Base-by-base conservation (phyloP, 2,329 filamentous ascomycete species). In the Aspergillus nomiae region DNA sequence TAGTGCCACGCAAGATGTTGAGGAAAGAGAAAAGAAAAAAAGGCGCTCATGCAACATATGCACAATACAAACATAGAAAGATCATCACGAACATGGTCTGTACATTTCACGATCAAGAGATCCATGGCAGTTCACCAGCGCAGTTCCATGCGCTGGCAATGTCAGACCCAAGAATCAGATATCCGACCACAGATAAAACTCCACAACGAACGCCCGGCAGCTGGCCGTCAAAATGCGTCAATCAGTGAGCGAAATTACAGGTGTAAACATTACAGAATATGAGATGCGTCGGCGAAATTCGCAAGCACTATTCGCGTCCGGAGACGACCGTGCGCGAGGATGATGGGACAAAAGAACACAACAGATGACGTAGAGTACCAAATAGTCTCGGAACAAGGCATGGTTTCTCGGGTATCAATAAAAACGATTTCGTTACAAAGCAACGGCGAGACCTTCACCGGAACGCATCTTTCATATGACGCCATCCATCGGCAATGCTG, bases 381-480 rank as follows among this genome's bases (percentile, higher is more conserved):
- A 53, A 36, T 12, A 55, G 32, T 38, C 28, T 55, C 32, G n/a
- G 41, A 67, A 55, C 28, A 57, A 53, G 55, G 53, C 53, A 56
- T 60, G 38, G n/a, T 48, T 51, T 32, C 48, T 41, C 59, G 65
- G 63, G 63, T 67, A 67, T 65, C 65, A 65, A 67, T 61, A 65
- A 65, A 65, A 30, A 57, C 38, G 41, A 55, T 48, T 58, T 48
- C 56, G 56, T 58, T 58, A 48, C 55, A 55, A 26, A 62, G 34
- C 56, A 58, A 30, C 16, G 28, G 56, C n/a, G 21, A 34, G 51
- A 21, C 14, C 6, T 56, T 71, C 64, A 75, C 59, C 72, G 68
- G 64, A 76, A 76, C 54, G 73, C 73, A 64, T 75, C 69, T 60
- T 70, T 73, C 66, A 77, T 71, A 32, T 77, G 67, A 45, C 75